Conservation (phyloP, 1,284 basidiomycete species). For the Puccinia sorghi region DNA sequence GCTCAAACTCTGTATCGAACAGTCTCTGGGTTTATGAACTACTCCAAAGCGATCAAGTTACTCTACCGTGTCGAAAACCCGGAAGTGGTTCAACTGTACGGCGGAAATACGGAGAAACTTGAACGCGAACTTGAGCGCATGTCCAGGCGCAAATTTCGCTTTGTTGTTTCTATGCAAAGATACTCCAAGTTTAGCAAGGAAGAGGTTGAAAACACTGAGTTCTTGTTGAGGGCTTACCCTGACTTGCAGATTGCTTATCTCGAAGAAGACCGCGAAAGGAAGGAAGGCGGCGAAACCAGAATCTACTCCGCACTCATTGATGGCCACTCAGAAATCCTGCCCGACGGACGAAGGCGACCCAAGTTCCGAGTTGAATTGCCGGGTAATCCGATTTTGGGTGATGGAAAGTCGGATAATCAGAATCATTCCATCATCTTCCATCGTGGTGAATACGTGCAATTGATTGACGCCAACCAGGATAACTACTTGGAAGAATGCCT, state of each 20-base stretch:
- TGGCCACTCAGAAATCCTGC: conserved; percentile 92
- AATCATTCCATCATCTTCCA: conserved; percentile 99
- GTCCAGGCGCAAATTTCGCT: conserved; percentile 98
- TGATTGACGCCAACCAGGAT: conserved; percentile 99
- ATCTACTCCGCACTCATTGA: conserved; percentile 96
- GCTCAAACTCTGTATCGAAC: conserved; percentile 98
- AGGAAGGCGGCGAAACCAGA: conserved; percentile 91
- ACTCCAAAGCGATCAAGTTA: conserved; percentile 99
- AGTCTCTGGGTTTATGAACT: conserved; percentile 99
- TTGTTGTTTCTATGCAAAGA: conserved; percentile 98
- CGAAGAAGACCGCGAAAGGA: conserved; percentile 86
- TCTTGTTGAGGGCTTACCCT: conserved; percentile 95
- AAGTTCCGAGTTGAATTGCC: conserved; percentile 99
- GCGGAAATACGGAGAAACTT: conserved; percentile 94
- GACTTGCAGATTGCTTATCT: conserved; percentile 98
- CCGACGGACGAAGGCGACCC: conserved; percentile 82
- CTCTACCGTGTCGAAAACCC: conserved; percentile 99
- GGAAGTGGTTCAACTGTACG: conserved; percentile 93
- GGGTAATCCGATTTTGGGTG: conserved; percentile 97
- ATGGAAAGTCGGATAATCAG: conserved; percentile 99
- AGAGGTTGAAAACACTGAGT: conserved; percentile 98
- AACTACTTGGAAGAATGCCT: conserved; percentile 99
- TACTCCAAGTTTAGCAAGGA: conserved; percentile 99
- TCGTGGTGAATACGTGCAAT: conserved; percentile 96
- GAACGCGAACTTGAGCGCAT: conserved; percentile 97